These are phyloP conservation scores for Kalmanozyma brasiliensis DNA, from an alignment of 1,284 basidiomycete species.

Conservation along the genomic window DNA sequence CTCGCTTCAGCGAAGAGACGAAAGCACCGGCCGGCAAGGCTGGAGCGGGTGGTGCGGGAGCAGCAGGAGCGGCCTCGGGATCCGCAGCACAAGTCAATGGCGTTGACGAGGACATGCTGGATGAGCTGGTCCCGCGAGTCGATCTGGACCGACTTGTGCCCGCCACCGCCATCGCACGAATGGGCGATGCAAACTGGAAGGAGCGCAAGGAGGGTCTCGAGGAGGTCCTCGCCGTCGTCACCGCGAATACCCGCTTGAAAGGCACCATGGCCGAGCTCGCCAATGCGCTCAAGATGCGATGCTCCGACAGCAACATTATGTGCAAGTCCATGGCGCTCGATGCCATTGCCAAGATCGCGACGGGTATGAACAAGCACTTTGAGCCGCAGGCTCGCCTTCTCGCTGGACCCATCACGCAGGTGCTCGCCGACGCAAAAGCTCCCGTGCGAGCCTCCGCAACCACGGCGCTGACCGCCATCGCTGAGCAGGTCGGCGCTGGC, in stretches of 20 bases:
- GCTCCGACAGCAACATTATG: conserved; percentile 91
- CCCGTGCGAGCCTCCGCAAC: conserved; percentile 83
- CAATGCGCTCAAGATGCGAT: conserved; percentile 85
- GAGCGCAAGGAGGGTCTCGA: conserved; percentile 95
- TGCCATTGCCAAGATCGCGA: conserved; percentile 86
- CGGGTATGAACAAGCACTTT: conserved; percentile 93
- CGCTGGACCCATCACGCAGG: conserved; percentile 80
- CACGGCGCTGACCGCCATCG: conserved; percentile 83
- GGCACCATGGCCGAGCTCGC: conserved; percentile 86
- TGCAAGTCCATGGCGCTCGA: conserved; percentile 91
- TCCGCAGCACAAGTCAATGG: conserved; percentile 31
- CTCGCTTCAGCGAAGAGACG: conserved; percentile 51
- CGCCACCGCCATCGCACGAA: conserved; percentile 84
- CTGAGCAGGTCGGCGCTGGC: conserved; percentile 84
- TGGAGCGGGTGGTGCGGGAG: conserved; percentile 8
- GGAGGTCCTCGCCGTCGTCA: conserved; percentile 81
- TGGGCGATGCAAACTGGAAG: conserved; percentile 92
- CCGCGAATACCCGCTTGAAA: conserved; percentile 91
- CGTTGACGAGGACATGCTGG: conserved; percentile 69
- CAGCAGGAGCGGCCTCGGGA: conserved; percentile 5
- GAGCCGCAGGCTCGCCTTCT: conserved; percentile 87
- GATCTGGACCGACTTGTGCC: conserved; percentile 89
- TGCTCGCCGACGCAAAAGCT: conserved; percentile 92
- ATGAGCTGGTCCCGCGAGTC: conserved; percentile 93
- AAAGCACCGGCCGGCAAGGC: conserved; percentile 29